Conservation (phyloP, 1,284 basidiomycete species). For the Meripilus lineatus region DNA sequence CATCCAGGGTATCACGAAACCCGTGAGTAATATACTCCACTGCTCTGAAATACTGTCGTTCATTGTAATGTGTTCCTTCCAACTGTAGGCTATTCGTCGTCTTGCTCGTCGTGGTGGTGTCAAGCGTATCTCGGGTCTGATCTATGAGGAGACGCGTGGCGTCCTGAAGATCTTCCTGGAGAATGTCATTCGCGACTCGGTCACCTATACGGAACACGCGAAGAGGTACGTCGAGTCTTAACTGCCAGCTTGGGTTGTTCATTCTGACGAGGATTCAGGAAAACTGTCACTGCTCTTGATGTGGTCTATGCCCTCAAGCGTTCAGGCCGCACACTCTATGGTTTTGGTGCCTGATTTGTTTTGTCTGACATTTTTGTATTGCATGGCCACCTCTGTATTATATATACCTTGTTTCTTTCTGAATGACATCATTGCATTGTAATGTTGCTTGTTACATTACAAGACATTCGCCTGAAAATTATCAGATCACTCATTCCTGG, state of each 20-base stretch:
- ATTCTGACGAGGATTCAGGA: slow-evolving; percentile 49
- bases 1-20: slow-evolving; percentile 75
- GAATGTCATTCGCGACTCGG: slow-evolving; percentile 84
- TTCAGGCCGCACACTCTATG: slow-evolving; percentile 85
- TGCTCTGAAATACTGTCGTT: slow-evolving; percentile 28
- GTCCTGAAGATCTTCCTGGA: slow-evolving; percentile 92
- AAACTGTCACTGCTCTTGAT: slow-evolving; percentile 86
- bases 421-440: too few species aligned
- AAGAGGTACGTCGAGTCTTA: slow-evolving; percentile 49
- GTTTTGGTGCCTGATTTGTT: slow-evolving; percentile 58
- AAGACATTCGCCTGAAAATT: too few species aligned
- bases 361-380: slow-evolving; percentile 9
- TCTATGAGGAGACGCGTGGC: slow-evolving; percentile 83
- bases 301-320: slow-evolving; percentile 93
- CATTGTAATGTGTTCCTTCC: slow-evolving; percentile 42
- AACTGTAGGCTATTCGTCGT: slow-evolving; percentile 88
- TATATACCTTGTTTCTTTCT: too few species aligned
- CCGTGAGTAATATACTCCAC: slow-evolving; percentile 23
- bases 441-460: too few species aligned
- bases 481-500: too few species aligned
- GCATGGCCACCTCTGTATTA: too few species aligned
- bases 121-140: slow-evolving; percentile 82
- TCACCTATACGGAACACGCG: slow-evolving; percentile 87
- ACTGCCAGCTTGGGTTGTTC: slow-evolving; percentile 1
- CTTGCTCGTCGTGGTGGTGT: slow-evolving; percentile 94